Evolutionary conservation across 805 yeast species (phyloP), one percentile per base, ranked within the genome.

Genomic region (Scheffersomyces coipomensis): DNA sequence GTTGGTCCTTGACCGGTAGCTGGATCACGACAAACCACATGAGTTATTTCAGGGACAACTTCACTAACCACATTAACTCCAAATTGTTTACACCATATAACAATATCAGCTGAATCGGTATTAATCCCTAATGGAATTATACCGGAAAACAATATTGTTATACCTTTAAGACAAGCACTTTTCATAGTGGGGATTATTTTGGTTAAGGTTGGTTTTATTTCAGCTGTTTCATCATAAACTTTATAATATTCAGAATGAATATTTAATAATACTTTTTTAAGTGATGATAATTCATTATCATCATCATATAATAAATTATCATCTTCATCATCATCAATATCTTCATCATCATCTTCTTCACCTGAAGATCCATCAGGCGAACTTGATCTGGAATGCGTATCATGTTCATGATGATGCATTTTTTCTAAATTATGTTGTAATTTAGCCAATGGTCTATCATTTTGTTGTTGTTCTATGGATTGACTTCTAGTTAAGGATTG

Each of bases 11-110:
- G 35, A 36, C 56, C 63, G 32, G 43, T 45, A 3, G 50, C 42
- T 1, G 89, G 80, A 37, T 83, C 83, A 43, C 83, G 77, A 30
- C 97, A 87, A 13, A 91, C 82, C 2, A 91, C 85, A 60, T 91
- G 99, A 0, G 98, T 93, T 2, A 95, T 90, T 1, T 77, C 67
- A 13, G 79, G 78, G 33, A 76, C 71, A 18, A 85, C 81, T 41
- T 87, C 89, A 3, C 81, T 70, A 1, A 84, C 84, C 6, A 91
- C 89, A 2, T 71, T 71, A 0, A 96, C 97, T 1, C 99, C 99
- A 71, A 91, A 91, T 39, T 90, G 87, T 35, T 78, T 76, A 10
- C 91, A 86, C 97, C 98, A 91, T 17, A 83, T 79, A 1, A 90
- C 97, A 32, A 93, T 86, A 56, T 88, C 96, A 3, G 95, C 93